Evolutionary conservation across 2,329 filamentous ascomycete species (phyloP).

Genomic region (Exophiala dermatitidis): DNA sequence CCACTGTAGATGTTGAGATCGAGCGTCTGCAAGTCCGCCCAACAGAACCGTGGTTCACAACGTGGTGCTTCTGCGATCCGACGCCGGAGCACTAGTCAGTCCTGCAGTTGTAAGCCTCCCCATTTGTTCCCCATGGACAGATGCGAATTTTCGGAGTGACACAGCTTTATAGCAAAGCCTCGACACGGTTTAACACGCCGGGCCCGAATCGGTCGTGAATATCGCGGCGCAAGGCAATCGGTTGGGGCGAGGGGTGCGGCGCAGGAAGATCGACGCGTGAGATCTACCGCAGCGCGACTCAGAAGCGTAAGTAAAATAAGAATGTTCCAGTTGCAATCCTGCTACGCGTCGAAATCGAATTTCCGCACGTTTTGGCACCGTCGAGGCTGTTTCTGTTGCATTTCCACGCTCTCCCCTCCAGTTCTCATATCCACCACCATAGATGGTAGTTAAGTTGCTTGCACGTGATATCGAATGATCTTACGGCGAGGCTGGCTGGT

Average conservation of each 20-base stretch:
- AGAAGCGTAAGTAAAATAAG: not conserved
- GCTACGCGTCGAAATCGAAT: slow-evolving; percentile 16
- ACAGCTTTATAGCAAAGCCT: too few relatives aligned
- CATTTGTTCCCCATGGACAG: too few relatives aligned
- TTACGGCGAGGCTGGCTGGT: not conserved
- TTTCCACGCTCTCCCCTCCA: not conserved
- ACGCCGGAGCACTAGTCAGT: too few relatives aligned
- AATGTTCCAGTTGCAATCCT: not conserved
- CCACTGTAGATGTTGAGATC: too few relatives aligned
- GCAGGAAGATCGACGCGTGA: slow-evolving; percentile 18
- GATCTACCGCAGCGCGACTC: slow-evolving; percentile 6
- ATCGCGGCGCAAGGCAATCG: slow-evolving; percentile 1
- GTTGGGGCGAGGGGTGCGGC: slow-evolving; percentile 3
- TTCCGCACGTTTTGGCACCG: not conserved
- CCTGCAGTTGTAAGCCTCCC: too few relatives aligned
- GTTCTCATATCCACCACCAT: not conserved
- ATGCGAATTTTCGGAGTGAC: not conserved
- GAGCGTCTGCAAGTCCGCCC: too few relatives aligned
- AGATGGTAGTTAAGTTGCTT: not conserved
- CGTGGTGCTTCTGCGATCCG: too few relatives aligned
- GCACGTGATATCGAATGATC: not conserved
- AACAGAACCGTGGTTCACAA: too few relatives aligned
- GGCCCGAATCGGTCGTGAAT: not conserved
- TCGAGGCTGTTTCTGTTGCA: not conserved
- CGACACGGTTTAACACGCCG: too few relatives aligned